Conservation (phyloP, 2,329 filamentous ascomycete species). For the Exophiala viscosa region DNA sequence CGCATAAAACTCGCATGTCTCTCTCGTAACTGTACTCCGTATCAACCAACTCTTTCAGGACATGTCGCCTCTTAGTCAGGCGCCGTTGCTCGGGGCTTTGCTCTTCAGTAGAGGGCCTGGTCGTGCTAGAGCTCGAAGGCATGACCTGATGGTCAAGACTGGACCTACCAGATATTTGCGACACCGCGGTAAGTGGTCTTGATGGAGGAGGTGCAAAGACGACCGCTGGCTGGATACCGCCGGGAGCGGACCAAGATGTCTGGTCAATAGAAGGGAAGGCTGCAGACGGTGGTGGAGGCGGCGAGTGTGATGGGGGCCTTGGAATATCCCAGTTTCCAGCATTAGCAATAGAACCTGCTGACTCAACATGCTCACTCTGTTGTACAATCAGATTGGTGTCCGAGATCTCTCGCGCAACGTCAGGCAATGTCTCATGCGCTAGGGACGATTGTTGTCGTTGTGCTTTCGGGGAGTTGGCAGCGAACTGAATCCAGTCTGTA, state of each 20-base stretch:
- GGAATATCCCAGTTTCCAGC: conserved; percentile 15
- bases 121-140: conserved; percentile 9
- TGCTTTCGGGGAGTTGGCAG: conserved; percentile 25
- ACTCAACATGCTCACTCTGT: neutral
- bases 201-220: conserved; percentile 8
- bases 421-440: conserved; percentile 7
- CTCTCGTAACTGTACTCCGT: conserved; percentile 88
- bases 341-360: neutral
- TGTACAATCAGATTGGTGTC: neutral
- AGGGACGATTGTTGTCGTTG: conserved; percentile 12
- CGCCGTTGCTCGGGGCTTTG: conserved; percentile 58
- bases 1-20: conserved; percentile 95
- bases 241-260: conserved; percentile 18
- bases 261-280: conserved; percentile 20
- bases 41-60: conserved; percentile 87
- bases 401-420: conserved; percentile 1
- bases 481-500: conserved; percentile 47
- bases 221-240: conserved; percentile 8
- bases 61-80: conserved; percentile 74
- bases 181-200: conserved; percentile 18
- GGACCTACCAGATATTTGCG: conserved; percentile 20
- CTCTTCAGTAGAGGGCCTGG: conserved; percentile 18
- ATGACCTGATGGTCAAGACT: conserved; percentile 15
- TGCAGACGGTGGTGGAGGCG: conserved; percentile 23
- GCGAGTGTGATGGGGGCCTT: conserved; percentile 26